phyloP scores from a whole-genome alignment of 2,329 filamentous ascomycete genomes.

The Bisporella sp. region DNA sequence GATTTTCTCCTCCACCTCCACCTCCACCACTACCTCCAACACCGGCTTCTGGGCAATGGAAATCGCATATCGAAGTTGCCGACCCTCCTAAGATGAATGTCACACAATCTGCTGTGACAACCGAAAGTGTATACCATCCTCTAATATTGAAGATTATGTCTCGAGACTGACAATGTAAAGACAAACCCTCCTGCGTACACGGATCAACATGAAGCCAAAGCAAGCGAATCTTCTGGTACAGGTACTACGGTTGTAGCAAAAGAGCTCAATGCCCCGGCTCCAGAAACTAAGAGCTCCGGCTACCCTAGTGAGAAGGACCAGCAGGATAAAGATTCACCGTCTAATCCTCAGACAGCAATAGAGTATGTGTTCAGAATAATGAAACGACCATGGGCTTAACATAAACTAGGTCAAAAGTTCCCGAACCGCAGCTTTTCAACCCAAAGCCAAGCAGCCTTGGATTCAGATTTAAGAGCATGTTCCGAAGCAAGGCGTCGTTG shows the following conservation, averaged over 20 bases:
- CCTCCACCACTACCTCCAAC: not conserved
- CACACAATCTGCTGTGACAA: too few species aligned
- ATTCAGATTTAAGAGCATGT: constrained; percentile 20
- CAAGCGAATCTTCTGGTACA: too few species aligned
- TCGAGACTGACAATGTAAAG: not conserved
- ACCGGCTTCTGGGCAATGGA: not conserved
- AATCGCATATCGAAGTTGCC: too few species aligned
- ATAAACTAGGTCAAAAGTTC: constrained; percentile 6
- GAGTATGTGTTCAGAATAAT: too few species aligned
- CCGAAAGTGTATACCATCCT: too few species aligned
- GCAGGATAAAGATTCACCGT: too few species aligned
- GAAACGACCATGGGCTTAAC: too few species aligned
- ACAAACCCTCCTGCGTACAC: constrained; percentile 5
- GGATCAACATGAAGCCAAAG: not conserved
- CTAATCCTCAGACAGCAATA: too few species aligned
- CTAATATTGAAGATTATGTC: not conserved
- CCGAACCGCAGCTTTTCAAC: constrained; percentile 17
- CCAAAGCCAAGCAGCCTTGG: constrained; percentile 12
- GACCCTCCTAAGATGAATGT: too few species aligned
- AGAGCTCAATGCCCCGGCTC: not conserved
- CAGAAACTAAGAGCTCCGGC: not conserved
- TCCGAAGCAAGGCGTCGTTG: constrained; percentile 22
- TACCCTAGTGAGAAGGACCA: not conserved
- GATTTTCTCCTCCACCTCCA: not conserved
- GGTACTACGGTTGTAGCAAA: too few species aligned